Evolutionary conservation across 345 rosid species (phyloP), one percentile per base, ranked within the genome.

Genomic region (Eucalyptus lansdowneana): DNA sequence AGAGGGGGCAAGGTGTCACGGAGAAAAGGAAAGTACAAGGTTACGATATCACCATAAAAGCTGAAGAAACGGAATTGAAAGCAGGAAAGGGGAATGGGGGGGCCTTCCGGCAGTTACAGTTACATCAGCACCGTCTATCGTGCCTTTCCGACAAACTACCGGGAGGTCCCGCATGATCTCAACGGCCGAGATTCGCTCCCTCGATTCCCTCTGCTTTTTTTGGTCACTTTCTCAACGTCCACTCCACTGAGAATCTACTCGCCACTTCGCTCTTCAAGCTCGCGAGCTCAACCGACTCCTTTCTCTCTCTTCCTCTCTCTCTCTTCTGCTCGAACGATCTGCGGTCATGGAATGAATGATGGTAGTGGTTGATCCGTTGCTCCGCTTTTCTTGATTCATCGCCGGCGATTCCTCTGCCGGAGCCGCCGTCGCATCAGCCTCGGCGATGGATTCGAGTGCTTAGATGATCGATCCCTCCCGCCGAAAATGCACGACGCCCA

Each of bases 151-250:
- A 80, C 47, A 34, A 40, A 31, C 34, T 40, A 37, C 53, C 65
- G 10, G 58, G 14, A 34, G 29, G 69, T 50, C 7, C 22, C 81
- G 83, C 29, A 8, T 29, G 40, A 51, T 27, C 54, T 87, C 86
- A 86, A 89, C 90, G 92, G 89, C 7, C 83, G 72, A 86, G 91
- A 92, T 89, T 88, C 40, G 88, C 87, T 15, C 56, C 13, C 49
- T 50, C 65, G n/a, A 12, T 86, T 88, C 49, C 37, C 49, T 24
- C 60, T 40, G 72, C 87, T 49, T 14, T 31, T 42, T 42, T 31
- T 42, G 29, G 14, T 49, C 50, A 31, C 76, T 29, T 8, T 47
- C 34, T 53, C 54, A 44, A 65, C 60, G 69, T 53, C 80, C 87
- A 76, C 88, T 87, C 16, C 80, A 10, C 88, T 62, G 47, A 2